Evolutionary conservation across 2,329 filamentous ascomycete genomes (phyloP).

Genomic region (Paraconiothyrium sp.): DNA sequence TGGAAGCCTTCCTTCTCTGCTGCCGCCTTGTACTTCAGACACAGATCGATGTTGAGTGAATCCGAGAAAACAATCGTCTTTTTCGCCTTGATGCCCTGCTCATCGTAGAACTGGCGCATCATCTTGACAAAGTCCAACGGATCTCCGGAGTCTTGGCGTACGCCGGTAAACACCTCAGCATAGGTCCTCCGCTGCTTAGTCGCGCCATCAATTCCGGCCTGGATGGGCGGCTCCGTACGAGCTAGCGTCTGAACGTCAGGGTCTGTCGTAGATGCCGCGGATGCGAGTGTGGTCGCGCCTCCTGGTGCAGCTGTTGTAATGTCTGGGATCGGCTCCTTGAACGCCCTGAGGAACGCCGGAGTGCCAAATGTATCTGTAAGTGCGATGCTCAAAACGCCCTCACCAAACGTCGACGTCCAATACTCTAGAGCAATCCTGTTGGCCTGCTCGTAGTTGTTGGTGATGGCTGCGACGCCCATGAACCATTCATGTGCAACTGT

Average conservation of each 20-base stretch:
- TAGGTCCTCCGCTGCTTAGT: conserved; percentile 68
- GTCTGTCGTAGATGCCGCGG: conserved; percentile 54
- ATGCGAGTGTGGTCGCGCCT: conserved; percentile 51
- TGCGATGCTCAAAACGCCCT: conserved; percentile 83
- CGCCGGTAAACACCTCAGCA: conserved; percentile 82
- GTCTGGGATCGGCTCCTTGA: conserved; percentile 71
- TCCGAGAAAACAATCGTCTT: conserved; percentile 97
- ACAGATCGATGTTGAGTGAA: conserved; percentile 89
- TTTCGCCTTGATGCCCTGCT: conserved; percentile 76
- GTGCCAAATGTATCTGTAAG: conserved; percentile 98
- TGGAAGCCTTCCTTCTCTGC: conserved; percentile 83
- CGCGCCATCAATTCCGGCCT: conserved; percentile 52
- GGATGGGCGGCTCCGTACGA: conserved; percentile 54
- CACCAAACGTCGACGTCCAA: conserved; percentile 92
- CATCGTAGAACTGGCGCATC: conserved; percentile 83
- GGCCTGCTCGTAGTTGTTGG: conserved; percentile 82
- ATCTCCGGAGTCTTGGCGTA: conserved; percentile 91
- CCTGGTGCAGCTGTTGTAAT: conserved; percentile 54
- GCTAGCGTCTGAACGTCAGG: conserved; percentile 50
- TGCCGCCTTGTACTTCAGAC: conserved; percentile 86
- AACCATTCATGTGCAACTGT: conserved; percentile 99
- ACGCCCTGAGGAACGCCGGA: conserved; percentile 84
- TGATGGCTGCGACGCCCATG: conserved; percentile 96
- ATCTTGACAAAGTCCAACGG: conserved; percentile 80
- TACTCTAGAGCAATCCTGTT: conserved; percentile 85